These are phyloP conservation scores for Dunaliella primolecta DNA, from an alignment of 139 green algal genomes.

Conservation along the genomic window DNA sequence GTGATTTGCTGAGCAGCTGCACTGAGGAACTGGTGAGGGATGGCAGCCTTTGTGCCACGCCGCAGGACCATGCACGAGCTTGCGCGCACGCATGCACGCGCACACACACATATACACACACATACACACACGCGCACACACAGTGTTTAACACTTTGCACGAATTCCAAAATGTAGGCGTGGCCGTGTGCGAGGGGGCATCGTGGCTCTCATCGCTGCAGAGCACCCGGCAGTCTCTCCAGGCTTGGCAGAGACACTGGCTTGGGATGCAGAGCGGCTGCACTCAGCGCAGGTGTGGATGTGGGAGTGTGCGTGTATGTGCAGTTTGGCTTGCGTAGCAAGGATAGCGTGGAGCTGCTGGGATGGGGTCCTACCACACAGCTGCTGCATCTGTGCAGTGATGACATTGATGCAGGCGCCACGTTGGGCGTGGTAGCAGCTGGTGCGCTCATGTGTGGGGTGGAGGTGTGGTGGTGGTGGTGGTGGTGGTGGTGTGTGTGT, in stretches of 20 bases:
- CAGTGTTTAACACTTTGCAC: no score
- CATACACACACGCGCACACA: no score
- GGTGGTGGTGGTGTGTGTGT: no score
- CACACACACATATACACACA: no score
- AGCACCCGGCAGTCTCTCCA: constrained; percentile 44
- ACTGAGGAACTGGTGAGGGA: no score
- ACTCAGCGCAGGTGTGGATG: constrained; percentile 42
- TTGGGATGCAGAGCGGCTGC: constrained; percentile 56
- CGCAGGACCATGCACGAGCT: no score
- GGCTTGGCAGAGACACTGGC: constrained; percentile 59
- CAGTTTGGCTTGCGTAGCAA: background rate
- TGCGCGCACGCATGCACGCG: no score
- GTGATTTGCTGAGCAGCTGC: no score
- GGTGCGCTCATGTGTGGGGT: background rate
- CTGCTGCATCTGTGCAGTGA: background rate
- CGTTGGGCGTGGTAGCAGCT: background rate
- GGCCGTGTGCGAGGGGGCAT: constrained; percentile 62
- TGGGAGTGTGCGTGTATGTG: no score
- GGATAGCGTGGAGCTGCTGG: background rate
- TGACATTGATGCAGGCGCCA: background rate
- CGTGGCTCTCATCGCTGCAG: constrained; percentile 46
- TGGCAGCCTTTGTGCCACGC: no score
- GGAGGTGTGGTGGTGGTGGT: background rate
- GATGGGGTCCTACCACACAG: background rate
- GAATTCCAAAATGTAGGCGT: no score